Evolutionary conservation across 192 early-diverging fungal genomes (phyloP).

Genomic region (Globomyces pollinis-pini): DNA sequence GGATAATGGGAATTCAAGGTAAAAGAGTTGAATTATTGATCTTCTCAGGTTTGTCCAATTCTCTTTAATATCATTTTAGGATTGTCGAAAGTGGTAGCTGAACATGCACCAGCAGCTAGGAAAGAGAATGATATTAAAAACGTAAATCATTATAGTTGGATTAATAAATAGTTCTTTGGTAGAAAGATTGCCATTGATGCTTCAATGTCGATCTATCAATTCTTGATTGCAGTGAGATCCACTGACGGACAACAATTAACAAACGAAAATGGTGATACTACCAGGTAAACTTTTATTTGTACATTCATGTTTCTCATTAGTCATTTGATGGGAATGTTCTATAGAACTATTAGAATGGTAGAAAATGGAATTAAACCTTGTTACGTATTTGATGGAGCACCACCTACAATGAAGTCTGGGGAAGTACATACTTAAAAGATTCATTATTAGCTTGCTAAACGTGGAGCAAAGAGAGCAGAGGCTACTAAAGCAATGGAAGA

Average conservation of each 20-base stretch:
- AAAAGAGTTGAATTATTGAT: too few species aligned
- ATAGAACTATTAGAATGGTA: slow-evolving; percentile 92
- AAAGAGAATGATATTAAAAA: slow-evolving; percentile 72
- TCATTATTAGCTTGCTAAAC: slow-evolving; percentile 44
- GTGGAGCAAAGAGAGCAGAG: slow-evolving; percentile 37
- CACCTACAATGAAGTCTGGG: slow-evolving; percentile 82
- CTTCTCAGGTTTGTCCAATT: too few species aligned
- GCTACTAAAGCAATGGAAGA: slow-evolving; percentile 36
- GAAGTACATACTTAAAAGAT: slow-evolving; percentile 51
- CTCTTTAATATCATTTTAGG: slow-evolving; percentile 28
- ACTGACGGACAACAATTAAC: slow-evolving; percentile 83
- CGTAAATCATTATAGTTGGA: neutral
- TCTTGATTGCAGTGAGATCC: slow-evolving; percentile 89
- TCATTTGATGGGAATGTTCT: slow-evolving; percentile 95
- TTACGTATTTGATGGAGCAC: slow-evolving; percentile 98
- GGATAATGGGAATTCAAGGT: too few species aligned
- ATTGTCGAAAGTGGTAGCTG: slow-evolving; percentile 84
- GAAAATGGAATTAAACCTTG: slow-evolving; percentile 93
- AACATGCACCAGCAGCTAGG: slow-evolving; percentile 79
- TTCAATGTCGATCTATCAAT: slow-evolving; percentile 97
- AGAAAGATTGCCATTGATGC: slow-evolving; percentile 97
- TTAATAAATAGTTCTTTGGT: slow-evolving; percentile 60
- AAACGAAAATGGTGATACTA: slow-evolving; percentile 85
- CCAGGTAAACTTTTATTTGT: slow-evolving; percentile 28
- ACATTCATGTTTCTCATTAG: too few species aligned